A percentile compares a stretch with the other conserved stretches of the same genome.
Conservation (phyloP, 192 early-diverging fungal genomes). For the Podila horticola region DNA sequence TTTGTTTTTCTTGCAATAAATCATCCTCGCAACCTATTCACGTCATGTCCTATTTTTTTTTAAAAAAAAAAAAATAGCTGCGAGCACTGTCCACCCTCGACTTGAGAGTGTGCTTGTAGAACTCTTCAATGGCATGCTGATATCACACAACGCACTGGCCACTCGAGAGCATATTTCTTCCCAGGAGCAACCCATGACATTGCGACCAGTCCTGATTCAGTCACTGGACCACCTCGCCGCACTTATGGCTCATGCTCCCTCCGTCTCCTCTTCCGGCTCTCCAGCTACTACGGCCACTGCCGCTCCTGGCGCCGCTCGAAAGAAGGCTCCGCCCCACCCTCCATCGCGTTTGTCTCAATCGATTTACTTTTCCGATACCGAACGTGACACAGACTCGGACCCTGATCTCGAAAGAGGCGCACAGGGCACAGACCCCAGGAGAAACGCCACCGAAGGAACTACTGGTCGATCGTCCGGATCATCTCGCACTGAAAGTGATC, state of each 20-base stretch:
- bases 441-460: background rate
- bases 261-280: background rate
- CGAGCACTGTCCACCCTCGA: constrained; percentile 10
- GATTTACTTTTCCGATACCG: constrained; percentile 3
- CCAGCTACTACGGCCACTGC: background rate
- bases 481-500: constrained; percentile 5
- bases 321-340: constrained; percentile 10
- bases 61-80: constrained; percentile 15
- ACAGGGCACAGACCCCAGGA: background rate
- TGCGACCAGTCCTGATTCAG: constrained; percentile 18
- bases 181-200: constrained; percentile 31
- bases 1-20: background rate
- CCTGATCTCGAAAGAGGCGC: background rate
- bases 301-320: background rate
- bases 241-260: constrained; percentile 2
- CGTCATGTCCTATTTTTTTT: background rate
- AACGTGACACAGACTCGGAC: constrained; percentile 7
- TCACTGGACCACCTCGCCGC: constrained; percentile 26
- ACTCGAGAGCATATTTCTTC: constrained; percentile 36
- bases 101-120: constrained; percentile 41
- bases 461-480: background rate
- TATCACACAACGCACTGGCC: constrained; percentile 31
- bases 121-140: constrained; percentile 31
- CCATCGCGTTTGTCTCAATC: constrained; percentile 28
- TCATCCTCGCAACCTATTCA: background rate